A percentile compares a stretch with the other conserved stretches of the same genome.
These are phyloP conservation scores for Blakeslea trispora DNA, from an alignment of 371 early-diverging fungal species.

Conservation along the genomic window DNA sequence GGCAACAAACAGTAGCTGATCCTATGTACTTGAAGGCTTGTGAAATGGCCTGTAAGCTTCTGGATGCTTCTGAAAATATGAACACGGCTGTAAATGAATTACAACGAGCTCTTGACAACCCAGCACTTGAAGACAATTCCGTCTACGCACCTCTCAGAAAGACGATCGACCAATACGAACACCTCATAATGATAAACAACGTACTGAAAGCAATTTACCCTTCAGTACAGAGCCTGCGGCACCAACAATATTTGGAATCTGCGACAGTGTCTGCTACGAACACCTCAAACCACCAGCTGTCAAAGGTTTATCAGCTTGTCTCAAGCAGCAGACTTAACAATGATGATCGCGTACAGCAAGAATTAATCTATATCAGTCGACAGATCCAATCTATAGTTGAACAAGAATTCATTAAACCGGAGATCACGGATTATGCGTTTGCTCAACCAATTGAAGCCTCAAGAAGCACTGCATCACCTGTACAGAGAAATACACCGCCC, in stretches of 20 bases:
- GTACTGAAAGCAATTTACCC: neutral
- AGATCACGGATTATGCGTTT: no score
- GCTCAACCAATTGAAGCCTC: neutral
- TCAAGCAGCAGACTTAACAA: neutral
- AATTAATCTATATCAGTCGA: neutral
- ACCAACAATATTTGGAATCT: neutral
- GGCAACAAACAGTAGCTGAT: neutral
- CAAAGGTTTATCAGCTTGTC: neutral
- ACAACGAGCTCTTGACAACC: neutral
- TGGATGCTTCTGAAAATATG: slow-evolving; percentile 2
- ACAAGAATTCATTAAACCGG: no score
- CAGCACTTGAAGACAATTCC: neutral
- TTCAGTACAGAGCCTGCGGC: neutral
- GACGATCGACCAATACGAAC: slow-evolving; percentile 3
- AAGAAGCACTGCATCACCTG: neutral
- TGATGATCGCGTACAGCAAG: neutral
- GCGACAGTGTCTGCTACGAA: slow-evolving; percentile 4
- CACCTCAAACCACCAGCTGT: neutral
- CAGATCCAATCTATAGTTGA: no score
- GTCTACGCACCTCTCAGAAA: neutral
- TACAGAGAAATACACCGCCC: no score
- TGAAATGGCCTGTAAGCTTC: neutral
- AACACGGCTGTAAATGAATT: neutral
- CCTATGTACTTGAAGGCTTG: slow-evolving; percentile 5
- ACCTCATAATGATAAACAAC: slow-evolving; percentile 1